Evolutionary conservation across 139 green algal genomes (phyloP), one percentile per base, ranked within the genome.

Genomic region (Marvania coccoides): DNA sequence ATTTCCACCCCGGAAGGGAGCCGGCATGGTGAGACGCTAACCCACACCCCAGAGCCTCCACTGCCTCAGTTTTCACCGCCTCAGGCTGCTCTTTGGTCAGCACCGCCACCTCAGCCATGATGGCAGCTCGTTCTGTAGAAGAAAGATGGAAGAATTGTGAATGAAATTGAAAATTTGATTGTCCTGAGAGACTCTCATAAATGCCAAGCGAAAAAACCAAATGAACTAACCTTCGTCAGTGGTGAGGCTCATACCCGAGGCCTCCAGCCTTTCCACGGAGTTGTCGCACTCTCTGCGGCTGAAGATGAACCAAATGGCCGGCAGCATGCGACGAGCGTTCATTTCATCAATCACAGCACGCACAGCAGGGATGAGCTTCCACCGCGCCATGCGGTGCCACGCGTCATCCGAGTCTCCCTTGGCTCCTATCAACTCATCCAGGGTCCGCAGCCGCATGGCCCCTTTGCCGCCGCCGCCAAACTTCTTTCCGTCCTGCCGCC

Each of bases 221-320:
- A 54, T 12, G 24, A 37, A 24, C 37, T n/a, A 7, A 58, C 54
- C 64, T 28, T 67, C 36, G 4, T 68, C 13, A 6, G 30, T 77
- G 4, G 76, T 81, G 8, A 93, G 75, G 7, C 15, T 24, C n/a
- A 82, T 26, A 6, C 68, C 72, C 7, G 19, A 12, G 14, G 57
- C 54, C 15, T 37, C 58, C 46, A 79, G 40, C 23, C 59, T 36
- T 6, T 45, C n/a, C 1, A 60, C 75, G 0, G 38, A 35, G n/a
- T 10, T 26, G 70, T 97, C 90, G 61, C 90, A 97, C 15, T 83
- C 87, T 23, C 75, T 65, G 13, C 90, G 70, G 35, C 64, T 83
- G 72, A 97, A 89, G 56, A 96, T 90, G 80, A 97, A 96, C 85
- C 84, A 95, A 31, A 97, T 94, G 48, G 86, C 88, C 0, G 91